Evolutionary conservation across 2,329 filamentous ascomycete genomes (phyloP).

Genomic region (Fusarium sp.): DNA sequence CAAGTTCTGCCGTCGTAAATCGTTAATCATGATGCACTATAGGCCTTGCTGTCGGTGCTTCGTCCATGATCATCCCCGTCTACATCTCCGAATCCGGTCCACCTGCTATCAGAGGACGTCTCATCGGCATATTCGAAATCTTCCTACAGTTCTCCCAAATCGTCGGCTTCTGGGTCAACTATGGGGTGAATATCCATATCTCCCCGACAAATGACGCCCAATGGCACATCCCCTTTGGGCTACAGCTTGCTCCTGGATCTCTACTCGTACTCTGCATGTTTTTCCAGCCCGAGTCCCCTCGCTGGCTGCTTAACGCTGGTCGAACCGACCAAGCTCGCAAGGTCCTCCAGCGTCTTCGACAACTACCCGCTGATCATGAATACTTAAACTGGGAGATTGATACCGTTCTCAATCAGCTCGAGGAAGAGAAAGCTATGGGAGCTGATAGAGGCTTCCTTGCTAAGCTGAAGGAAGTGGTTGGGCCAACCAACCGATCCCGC

Average conservation of each 20-base stretch:
- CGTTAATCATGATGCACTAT: accelerated
- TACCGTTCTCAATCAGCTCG: neutral
- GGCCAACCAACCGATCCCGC: neutral
- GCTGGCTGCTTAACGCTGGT: slow-evolving; percentile 4
- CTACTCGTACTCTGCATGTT: slow-evolving; percentile 4
- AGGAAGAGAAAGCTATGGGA: slow-evolving; percentile 1
- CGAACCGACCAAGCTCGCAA: neutral
- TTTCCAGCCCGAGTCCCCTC: slow-evolving; percentile 2
- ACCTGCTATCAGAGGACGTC: slow-evolving; percentile 17
- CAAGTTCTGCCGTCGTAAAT: accelerated
- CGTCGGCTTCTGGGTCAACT: slow-evolving; percentile 18
- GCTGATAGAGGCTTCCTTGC: neutral
- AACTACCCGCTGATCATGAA: neutral
- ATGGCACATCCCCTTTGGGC: slow-evolving; percentile 3
- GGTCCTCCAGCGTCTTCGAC: slow-evolving; percentile 1
- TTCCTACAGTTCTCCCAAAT: slow-evolving; percentile 20
- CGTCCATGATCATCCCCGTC: slow-evolving; percentile 23
- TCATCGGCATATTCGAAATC: slow-evolving; percentile 26
- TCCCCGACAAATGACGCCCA: neutral
- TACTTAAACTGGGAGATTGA: slow-evolving; percentile 7
- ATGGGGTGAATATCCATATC: neutral
- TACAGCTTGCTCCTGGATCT: slow-evolving; percentile 3
- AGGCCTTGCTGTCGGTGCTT: slow-evolving; percentile 7
- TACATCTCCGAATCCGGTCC: slow-evolving; percentile 25
- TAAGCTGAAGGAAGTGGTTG: neutral